Evolutionary conservation across 1,284 basidiomycete species (phyloP).

Genomic region (Uromyces viciae-fabae): DNA sequence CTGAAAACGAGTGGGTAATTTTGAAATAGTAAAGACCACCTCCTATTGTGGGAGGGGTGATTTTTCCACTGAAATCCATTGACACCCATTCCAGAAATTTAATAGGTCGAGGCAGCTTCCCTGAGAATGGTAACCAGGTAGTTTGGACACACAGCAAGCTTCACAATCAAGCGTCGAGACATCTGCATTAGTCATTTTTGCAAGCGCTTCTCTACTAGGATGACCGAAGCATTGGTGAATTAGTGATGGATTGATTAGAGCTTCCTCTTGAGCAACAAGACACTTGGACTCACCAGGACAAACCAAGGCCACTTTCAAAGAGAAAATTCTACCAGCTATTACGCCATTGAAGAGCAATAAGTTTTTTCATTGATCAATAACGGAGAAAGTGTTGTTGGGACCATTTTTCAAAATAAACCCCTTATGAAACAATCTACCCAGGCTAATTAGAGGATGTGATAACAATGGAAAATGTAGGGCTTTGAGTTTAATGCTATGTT

Average conservation of each 20-base stretch:
- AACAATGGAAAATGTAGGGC: neutral
- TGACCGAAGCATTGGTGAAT: neutral
- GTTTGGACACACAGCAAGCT: neutral
- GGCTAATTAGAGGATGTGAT: neutral
- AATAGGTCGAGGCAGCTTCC: neutral
- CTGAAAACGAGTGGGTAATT: neutral
- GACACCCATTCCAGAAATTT: neutral
- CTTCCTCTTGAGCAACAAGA: too few species aligned
- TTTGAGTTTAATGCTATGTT: neutral
- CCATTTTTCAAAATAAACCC: too few species aligned
- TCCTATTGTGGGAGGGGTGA: neutral
- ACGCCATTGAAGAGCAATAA: too few species aligned
- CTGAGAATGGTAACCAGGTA: constrained; percentile 5
- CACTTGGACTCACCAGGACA: too few species aligned
- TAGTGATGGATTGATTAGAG: neutral
- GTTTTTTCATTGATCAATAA: too few species aligned
- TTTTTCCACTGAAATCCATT: constrained; percentile 2
- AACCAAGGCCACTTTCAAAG: too few species aligned
- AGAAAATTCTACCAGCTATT: too few species aligned
- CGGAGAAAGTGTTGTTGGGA: too few species aligned
- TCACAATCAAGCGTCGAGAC: constrained; percentile 2
- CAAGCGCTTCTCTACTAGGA: neutral
- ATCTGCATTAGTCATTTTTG: neutral
- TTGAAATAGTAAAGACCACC: neutral
- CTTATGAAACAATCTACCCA: neutral